Conservation (phyloP, 192 early-diverging fungal genomes). For the Rhizophagus sp. region DNA sequence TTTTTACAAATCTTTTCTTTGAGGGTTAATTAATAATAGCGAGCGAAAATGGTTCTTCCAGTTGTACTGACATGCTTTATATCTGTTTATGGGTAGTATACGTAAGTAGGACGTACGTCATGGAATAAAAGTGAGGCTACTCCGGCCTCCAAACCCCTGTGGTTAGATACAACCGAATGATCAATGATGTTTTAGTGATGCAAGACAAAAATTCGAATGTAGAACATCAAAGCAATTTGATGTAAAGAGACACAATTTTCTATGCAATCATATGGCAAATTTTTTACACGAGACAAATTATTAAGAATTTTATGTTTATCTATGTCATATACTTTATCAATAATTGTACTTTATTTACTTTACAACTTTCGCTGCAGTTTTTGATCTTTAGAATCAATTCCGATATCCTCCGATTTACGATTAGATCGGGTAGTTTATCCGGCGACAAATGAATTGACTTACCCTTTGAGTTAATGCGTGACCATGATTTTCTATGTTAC, state of each 20-base stretch:
- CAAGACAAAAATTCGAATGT: background rate
- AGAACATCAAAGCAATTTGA: background rate
- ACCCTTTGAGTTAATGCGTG: background rate
- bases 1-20: background rate
- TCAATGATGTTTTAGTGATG: background rate
- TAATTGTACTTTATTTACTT: background rate
- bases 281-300: background rate
- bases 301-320: background rate
- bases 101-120: slow-evolving; percentile 15
- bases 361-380: background rate
- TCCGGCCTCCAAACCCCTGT: background rate
- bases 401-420: background rate
- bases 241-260: background rate
- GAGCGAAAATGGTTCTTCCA: background rate
- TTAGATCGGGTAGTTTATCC: background rate
- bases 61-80: background rate
- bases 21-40: background rate
- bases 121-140: background rate
- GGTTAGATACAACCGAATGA: background rate
- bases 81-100: slow-evolving; percentile 12
- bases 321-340: background rate
- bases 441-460: background rate
- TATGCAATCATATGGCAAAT: background rate
- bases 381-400: background rate
- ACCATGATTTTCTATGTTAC: background rate